Conservation (phyloP, 169 alveolate genomes). For the Plasmodium cynomolgi region DNA sequence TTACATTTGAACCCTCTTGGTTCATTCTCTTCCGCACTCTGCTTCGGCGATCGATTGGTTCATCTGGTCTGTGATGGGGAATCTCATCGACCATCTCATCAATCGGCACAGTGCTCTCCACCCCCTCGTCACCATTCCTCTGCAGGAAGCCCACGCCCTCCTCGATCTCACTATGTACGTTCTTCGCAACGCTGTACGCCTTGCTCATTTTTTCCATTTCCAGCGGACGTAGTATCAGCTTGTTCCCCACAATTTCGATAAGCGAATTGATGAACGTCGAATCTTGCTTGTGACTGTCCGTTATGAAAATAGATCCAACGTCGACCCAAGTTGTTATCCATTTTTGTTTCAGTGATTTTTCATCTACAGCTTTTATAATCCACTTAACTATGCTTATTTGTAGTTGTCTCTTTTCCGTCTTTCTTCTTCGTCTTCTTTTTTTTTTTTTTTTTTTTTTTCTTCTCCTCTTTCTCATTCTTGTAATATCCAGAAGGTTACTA, state of each 20-base stretch:
- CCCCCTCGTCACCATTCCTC: neutral
- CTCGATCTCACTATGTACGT: neutral
- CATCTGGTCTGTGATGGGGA: neutral
- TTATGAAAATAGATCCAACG: conserved; percentile 65
- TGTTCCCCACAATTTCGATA: conserved; percentile 61
- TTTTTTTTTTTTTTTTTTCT: conserved; percentile 2
- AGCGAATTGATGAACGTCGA: conserved; percentile 44
- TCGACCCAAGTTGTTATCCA: conserved; percentile 74
- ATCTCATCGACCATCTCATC: neutral
- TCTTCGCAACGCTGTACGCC: conserved; percentile 11
- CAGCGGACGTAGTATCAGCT: conserved; percentile 28
- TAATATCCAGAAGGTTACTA: neutral
- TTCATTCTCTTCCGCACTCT: neutral
- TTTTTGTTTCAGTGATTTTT: conserved; percentile 44
- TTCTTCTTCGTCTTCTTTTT: neutral
- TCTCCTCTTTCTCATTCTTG: neutral
- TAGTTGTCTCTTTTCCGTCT: conserved; percentile 20
- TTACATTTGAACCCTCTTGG: conserved; percentile 24
- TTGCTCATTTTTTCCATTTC: conserved; percentile 51
- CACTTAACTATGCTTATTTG: conserved; percentile 69
- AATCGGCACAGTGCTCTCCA: neutral
- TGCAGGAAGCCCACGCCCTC: neutral
- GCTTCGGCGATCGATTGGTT: neutral
- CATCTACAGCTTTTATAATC: conserved; percentile 72
- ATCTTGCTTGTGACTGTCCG: conserved; percentile 32